Conservation (phyloP, 495 filamentous ascomycete genomes). For the Emericellopsis terricola region DNA sequence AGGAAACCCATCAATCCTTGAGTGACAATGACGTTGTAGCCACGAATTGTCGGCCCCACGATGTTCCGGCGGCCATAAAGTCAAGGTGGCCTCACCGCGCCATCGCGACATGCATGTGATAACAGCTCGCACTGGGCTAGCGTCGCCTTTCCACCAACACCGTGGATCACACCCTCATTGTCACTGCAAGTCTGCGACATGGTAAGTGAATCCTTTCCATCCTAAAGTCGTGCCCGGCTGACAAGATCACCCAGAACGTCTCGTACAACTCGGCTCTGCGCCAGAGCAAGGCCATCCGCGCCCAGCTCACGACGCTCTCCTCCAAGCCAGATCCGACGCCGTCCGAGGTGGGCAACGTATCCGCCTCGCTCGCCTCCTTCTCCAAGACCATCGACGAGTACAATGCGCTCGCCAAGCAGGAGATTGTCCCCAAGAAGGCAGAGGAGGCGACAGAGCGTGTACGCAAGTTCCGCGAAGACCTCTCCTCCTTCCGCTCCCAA, state of each 20-base stretch:
- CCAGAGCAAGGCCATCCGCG: conserved; percentile 58
- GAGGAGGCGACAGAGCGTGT: conserved; percentile 78
- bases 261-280: conserved; percentile 74
- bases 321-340: conserved; percentile 34
- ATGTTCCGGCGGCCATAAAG: too few species aligned
- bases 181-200: too few species aligned
- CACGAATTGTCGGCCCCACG: too few species aligned
- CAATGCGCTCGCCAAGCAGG: conserved; percentile 62
- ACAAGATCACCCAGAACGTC: conserved; percentile 39
- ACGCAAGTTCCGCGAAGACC: conserved; percentile 67
- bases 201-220: too few species aligned
- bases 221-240: too few species aligned
- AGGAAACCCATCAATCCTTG: too few species aligned
- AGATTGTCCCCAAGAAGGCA: conserved; percentile 72
- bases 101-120: too few species aligned
- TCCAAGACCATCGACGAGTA: conserved; percentile 91
- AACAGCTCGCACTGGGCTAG: too few species aligned
- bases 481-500: conserved; percentile 57
- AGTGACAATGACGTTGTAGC: too few species aligned
- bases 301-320: conserved; percentile 50
- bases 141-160: too few species aligned
- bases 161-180: too few species aligned
- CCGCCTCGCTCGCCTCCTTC: conserved; percentile 74
- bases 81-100: too few species aligned
- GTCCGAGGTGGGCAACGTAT: conserved; percentile 27